A percentile compares a stretch with the other conserved stretches of the same genome.
Conservation (phyloP, 345 rosid species). For the Boechera stricta region DNA sequence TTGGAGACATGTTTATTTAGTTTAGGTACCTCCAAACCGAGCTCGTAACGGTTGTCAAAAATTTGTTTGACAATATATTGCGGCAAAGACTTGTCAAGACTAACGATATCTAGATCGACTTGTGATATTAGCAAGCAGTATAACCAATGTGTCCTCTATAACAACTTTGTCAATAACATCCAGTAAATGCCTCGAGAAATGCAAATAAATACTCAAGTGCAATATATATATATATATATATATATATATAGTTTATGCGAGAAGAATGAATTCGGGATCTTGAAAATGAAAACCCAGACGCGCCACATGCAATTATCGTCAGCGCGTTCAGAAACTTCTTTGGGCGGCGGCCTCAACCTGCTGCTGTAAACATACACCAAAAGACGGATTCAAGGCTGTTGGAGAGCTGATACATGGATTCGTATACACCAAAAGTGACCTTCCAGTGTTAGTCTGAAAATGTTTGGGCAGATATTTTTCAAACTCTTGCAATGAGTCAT, state of each 20-base stretch:
- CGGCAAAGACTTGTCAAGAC: slow-evolving; percentile 72
- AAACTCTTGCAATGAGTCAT: no score
- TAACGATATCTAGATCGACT: slow-evolving; percentile 65
- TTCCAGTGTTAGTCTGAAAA: no score
- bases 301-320: slow-evolving; percentile 49
- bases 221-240: no score
- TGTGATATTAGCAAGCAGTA: slow-evolving; percentile 57
- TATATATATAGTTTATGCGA: neutral
- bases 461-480: no score
- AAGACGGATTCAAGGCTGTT: neutral
- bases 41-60: slow-evolving; percentile 50
- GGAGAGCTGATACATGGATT: no score
- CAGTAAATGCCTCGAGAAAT: slow-evolving; percentile 61
- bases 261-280: slow-evolving; percentile 51
- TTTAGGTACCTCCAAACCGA: slow-evolving; percentile 46
- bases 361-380: slow-evolving; percentile 64
- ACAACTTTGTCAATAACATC: slow-evolving; percentile 52
- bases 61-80: slow-evolving; percentile 53
- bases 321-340: slow-evolving; percentile 60
- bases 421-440: no score
- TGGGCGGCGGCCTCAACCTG: slow-evolving; percentile 60
- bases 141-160: no score
- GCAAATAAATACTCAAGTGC: slow-evolving; percentile 1
- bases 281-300: slow-evolving; percentile 52
- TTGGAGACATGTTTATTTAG: slow-evolving; percentile 64